Percentiles rank a stretch among this genome's conserved stretches.
Evolutionary conservation across 306 rosid species (phyloP).

Genomic region (Psophocarpus tetragonolobus): DNA sequence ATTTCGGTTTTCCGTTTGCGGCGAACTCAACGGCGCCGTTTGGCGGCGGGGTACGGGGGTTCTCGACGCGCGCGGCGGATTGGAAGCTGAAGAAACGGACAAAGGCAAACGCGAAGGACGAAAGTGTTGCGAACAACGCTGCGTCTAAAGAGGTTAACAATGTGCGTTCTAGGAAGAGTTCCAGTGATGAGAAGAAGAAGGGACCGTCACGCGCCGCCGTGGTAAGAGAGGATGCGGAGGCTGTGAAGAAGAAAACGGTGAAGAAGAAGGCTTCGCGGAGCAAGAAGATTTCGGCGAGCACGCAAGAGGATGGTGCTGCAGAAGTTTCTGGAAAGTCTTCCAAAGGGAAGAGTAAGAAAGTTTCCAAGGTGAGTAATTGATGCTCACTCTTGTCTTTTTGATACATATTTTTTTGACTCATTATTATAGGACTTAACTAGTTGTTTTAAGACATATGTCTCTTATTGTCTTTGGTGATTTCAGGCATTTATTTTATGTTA

Average conservation of each 20-base stretch:
- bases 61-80: slow-evolving; percentile 45
- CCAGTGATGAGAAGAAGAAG: slow-evolving; percentile 35
- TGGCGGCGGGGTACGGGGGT: slow-evolving; percentile 47
- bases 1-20: slow-evolving; percentile 30
- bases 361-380: slow-evolving; percentile 53
- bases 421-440: too few species aligned
- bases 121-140: slow-evolving; percentile 25
- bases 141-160: slow-evolving; percentile 34
- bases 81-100: slow-evolving; percentile 38
- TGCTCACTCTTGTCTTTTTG: too few species aligned
- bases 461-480: background rate
- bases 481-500: background rate
- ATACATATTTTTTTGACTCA: too few species aligned
- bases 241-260: slow-evolving; percentile 41
- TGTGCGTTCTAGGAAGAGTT: slow-evolving; percentile 29
- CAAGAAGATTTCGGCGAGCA: slow-evolving; percentile 51
- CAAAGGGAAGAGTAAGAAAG: slow-evolving; percentile 39
- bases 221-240: slow-evolving; percentile 38
- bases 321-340: slow-evolving; percentile 42
- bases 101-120: slow-evolving; percentile 40
- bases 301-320: slow-evolving; percentile 34
- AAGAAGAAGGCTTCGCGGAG: slow-evolving; percentile 43
- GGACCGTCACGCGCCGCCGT: slow-evolving; percentile 5
- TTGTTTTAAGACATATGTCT: background rate
- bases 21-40: slow-evolving; percentile 18